Percentiles rank a stretch among this genome's conserved stretches.
phyloP scores from a whole-genome alignment of 2,329 filamentous ascomycete species.

The Hypocreales sp. region DNA sequence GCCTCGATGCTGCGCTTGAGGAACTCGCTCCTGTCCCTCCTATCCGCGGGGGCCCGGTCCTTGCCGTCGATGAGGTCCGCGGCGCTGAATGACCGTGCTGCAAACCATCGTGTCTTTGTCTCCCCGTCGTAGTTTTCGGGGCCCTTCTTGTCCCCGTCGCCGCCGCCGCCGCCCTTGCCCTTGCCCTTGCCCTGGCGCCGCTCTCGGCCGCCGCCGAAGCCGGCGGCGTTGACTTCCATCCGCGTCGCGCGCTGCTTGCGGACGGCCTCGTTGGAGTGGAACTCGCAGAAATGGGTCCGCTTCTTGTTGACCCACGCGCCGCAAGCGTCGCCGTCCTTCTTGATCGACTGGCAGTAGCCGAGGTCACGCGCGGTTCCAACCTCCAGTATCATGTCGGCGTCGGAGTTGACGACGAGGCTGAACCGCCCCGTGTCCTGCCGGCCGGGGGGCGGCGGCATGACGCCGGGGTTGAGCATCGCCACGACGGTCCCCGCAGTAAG shows the following conservation, averaged over 20 bases:
- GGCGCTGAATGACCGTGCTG: constrained; percentile 34
- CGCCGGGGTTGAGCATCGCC: constrained; percentile 78
- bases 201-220: constrained; percentile 22
- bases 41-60: constrained; percentile 38
- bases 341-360: constrained; percentile 72
- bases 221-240: constrained; percentile 66
- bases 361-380: constrained; percentile 74
- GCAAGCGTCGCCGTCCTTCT: constrained; percentile 72
- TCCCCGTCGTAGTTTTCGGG: constrained; percentile 38
- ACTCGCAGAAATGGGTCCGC: constrained; percentile 85
- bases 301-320: constrained; percentile 74
- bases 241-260: constrained; percentile 49
- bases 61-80: constrained; percentile 51
- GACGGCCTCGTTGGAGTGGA: constrained; percentile 71
- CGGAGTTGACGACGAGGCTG: constrained; percentile 69
- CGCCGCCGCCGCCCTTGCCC: constrained; percentile 5
- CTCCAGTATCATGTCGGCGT: constrained; percentile 79
- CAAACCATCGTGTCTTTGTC: constrained; percentile 41
- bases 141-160: constrained; percentile 4
- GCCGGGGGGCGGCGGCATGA: constrained; percentile 73
- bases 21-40: constrained; percentile 48
- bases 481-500: constrained; percentile 81
- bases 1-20: constrained; percentile 48
- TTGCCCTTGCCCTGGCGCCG: constrained; percentile 12
- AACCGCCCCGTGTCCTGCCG: constrained; percentile 70